These are phyloP conservation scores for Geosiphon pyriformis DNA, from an alignment of 192 early-diverging fungal genomes.

Conservation along the genomic window DNA sequence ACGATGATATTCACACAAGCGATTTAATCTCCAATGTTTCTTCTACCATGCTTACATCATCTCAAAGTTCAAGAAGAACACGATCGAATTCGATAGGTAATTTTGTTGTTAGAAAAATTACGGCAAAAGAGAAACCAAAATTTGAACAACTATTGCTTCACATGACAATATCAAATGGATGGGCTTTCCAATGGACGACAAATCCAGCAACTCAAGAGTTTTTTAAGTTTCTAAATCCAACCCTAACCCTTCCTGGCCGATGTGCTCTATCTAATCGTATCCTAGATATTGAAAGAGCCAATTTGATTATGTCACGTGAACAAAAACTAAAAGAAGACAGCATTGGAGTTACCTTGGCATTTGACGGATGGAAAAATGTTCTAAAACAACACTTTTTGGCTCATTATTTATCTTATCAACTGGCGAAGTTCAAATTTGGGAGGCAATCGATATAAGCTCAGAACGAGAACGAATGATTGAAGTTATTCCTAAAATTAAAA, in stretches of 20 bases:
- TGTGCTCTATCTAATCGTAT: not conserved
- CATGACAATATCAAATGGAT: not conserved
- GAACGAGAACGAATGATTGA: slow-evolving; percentile 3
- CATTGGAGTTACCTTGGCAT: not conserved
- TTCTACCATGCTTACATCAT: not conserved
- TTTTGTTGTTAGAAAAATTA: not conserved
- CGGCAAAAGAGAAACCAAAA: not conserved
- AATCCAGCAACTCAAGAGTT: not conserved
- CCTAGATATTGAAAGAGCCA: not conserved
- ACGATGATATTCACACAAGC: not conserved
- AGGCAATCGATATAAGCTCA: not conserved
- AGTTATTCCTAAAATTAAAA: slow-evolving; percentile 4
- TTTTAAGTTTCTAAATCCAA: slow-evolving; percentile 7
- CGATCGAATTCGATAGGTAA: not conserved
- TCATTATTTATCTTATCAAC: not conserved
- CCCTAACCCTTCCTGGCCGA: not conserved
- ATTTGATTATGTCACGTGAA: not conserved
- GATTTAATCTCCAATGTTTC: not conserved
- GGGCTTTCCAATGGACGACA: not conserved
- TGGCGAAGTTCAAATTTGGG: slow-evolving; percentile 1
- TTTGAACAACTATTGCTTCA: slow-evolving; percentile 1
- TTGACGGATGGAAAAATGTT: slow-evolving; percentile 14
- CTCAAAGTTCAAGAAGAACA: not conserved
- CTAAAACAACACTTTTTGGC: slow-evolving; percentile 11
- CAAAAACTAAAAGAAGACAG: not conserved